These are phyloP conservation scores for Coelastrella sp. DNA, from an alignment of 139 green algal genomes.

Conservation along the genomic window DNA sequence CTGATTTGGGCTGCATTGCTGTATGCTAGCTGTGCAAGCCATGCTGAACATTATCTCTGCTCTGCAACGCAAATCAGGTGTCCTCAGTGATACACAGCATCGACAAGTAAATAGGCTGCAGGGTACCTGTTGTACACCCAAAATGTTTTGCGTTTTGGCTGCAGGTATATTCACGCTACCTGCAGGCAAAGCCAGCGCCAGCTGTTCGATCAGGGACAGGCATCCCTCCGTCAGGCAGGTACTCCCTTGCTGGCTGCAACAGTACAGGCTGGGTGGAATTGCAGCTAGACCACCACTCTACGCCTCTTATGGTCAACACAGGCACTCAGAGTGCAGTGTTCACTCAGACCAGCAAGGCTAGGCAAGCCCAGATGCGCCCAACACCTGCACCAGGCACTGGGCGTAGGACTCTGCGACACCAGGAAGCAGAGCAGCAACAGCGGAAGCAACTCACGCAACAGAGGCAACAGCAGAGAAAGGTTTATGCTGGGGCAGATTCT, in stretches of 20 bases:
- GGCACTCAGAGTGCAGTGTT: background rate
- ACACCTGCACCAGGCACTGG: background rate
- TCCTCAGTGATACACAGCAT: no score
- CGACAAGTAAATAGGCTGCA: no score
- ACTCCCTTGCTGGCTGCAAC: background rate
- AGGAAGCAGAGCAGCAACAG: background rate
- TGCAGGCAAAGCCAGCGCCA: slow-evolving; percentile 20
- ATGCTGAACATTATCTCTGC: no score
- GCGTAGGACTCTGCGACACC: background rate
- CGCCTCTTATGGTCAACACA: background rate
- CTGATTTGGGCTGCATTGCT: no score
- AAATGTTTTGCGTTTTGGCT: background rate
- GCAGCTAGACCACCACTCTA: slow-evolving; percentile 1
- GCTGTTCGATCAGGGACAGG: background rate
- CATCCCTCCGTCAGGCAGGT: background rate
- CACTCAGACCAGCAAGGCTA: background rate
- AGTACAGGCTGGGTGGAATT: slow-evolving; percentile 40
- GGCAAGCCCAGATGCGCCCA: background rate
- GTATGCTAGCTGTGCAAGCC: background rate
- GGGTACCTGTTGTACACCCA: no score
- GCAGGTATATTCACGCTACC: slow-evolving; percentile 17
- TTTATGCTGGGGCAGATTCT: background rate
- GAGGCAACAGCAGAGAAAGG: slow-evolving; percentile 15
- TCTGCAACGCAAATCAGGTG: no score
- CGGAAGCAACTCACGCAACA: background rate